Evolutionary conservation across 495 filamentous ascomycete species (phyloP), one percentile per base, ranked within the genome.

Genomic region (Chaetomium cochliodes): DNA sequence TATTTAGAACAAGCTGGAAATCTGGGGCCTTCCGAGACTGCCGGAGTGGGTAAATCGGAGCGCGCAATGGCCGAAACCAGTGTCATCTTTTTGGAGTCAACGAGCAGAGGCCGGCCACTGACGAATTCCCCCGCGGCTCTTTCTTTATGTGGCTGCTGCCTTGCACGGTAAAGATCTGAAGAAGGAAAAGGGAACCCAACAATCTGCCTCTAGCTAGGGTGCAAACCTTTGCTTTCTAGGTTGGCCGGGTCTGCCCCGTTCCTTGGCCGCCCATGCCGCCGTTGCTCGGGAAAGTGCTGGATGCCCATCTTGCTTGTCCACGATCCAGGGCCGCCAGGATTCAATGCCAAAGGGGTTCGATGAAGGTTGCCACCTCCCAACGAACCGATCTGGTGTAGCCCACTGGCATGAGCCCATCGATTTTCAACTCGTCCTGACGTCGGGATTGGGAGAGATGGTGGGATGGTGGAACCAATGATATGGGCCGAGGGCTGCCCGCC

Each of bases 181-280:
- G n/a, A 58, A 26, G 42, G 16, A 18, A 44, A 18, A 44, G 16
- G 55, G 20, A 44, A 30, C 20, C 8, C 55, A 18, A 12, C 25
- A 15, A 11, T 12, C 8, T 25, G 12, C 30, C 28, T 12, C 8
- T 25, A 12, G 18, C 28, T 22, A 8, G 5, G 6, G 5, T 37
- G 20, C 54, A 42, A 25, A 37, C 54, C 2, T 41, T 47, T 22
- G 41, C 30, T 23, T 23, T 11, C 56, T 58, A 15, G n/a, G 15
- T 28, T 51, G 46, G 58, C 58, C 58, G 41, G 44, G 25, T 37
- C 5, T 37, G 33, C 33, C 39, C 26, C 58, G 23, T 26, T 33
- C 2, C 20, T 60, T 28, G 28, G 20, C 58, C 46, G 20, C 46
- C 28, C 30, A 23, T 25, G 20, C 58, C 46, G 20, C 46, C 28